These are phyloP conservation scores for Gossypium turneri DNA, from an alignment of 345 rosid species.

Conservation along the genomic window DNA sequence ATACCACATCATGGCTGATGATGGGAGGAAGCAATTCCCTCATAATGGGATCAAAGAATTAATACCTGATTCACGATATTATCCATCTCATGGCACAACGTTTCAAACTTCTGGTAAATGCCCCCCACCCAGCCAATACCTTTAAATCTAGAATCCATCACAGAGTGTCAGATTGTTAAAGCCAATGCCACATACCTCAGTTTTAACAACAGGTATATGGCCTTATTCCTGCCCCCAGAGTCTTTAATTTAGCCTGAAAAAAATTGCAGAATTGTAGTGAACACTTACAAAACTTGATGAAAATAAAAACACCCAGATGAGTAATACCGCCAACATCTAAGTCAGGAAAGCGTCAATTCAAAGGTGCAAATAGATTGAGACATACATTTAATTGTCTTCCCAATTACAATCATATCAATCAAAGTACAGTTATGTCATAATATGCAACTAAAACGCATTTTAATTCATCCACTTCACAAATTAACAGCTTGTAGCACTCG, in stretches of 20 bases:
- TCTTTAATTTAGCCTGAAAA: not conserved
- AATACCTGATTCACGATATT: constrained; percentile 51
- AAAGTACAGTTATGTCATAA: not conserved
- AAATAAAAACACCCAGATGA: not conserved
- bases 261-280: not conserved
- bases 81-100: constrained; percentile 58
- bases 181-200: not conserved
- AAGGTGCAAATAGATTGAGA: not conserved
- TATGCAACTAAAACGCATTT: not conserved
- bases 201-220: not conserved
- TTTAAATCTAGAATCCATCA: constrained; percentile 51
- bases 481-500: not conserved
- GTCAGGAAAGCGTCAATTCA: not conserved
- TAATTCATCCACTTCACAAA: not conserved
- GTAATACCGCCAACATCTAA: not conserved
- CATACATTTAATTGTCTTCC: not conserved
- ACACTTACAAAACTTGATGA: not conserved
- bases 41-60: not conserved
- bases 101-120: constrained; percentile 66
- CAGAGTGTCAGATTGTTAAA: not conserved
- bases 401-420: not conserved
- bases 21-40: not conserved
- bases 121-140: constrained; percentile 60
- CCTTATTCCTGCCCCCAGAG: not conserved
- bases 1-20: not conserved